Evolutionary conservation across 192 early-diverging fungal species (phyloP).

Genomic region (Coemansia sp.): DNA sequence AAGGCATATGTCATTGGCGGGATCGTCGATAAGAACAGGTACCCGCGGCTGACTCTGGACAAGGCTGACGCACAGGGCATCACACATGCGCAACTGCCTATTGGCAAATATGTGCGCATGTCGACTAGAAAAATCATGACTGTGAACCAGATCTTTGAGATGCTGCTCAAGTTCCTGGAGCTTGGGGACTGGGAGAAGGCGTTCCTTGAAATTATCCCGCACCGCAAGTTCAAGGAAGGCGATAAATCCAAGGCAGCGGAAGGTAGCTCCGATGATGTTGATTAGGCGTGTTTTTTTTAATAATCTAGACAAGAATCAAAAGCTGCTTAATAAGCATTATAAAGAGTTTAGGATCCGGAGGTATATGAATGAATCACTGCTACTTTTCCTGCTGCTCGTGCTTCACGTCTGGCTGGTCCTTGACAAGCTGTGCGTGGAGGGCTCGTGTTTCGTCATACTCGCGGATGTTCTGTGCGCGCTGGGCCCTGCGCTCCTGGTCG

Average conservation of each 20-base stretch:
- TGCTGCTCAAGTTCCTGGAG: constrained; percentile 79
- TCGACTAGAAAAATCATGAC: constrained; percentile 82
- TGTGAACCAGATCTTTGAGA: constrained; percentile 95
- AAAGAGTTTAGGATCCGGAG: too few relatives aligned
- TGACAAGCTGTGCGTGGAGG: constrained; percentile 40
- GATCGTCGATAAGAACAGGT: constrained; percentile 91
- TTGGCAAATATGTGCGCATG: constrained; percentile 82
- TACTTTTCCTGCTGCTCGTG: not conserved
- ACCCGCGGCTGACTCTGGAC: constrained; percentile 76
- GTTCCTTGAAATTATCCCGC: constrained; percentile 88
- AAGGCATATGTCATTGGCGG: constrained; percentile 92
- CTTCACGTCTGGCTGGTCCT: constrained; percentile 30
- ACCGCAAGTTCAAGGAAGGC: constrained; percentile 74
- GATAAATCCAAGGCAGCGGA: not conserved
- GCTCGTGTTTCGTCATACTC: constrained; percentile 50
- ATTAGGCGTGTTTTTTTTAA: not conserved
- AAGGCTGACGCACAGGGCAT: constrained; percentile 78
- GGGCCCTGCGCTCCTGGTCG: constrained; percentile 44
- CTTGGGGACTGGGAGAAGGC: constrained; percentile 80
- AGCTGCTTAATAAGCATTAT: too few relatives aligned
- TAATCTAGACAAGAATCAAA: too few relatives aligned
- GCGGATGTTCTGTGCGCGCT: constrained; percentile 45
- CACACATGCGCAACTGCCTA: constrained; percentile 76
- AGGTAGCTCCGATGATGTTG: not conserved
- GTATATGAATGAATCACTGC: too few relatives aligned